phyloP scores from a whole-genome alignment of 2,329 filamentous ascomycete species.

The Laburnicola sp. region DNA sequence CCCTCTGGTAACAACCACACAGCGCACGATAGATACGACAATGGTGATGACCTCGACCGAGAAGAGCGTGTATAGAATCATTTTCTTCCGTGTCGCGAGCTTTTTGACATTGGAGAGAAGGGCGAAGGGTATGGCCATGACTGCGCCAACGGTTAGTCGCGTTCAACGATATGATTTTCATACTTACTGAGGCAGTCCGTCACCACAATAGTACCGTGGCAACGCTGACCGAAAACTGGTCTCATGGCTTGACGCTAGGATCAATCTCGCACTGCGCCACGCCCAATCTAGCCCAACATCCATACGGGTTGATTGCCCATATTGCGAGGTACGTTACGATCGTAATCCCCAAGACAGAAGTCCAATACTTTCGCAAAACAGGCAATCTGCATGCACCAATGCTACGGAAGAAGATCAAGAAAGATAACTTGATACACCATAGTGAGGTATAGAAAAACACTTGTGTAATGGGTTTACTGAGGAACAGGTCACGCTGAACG shows the following conservation, averaged over 20 bases:
- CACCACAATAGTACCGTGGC: background rate
- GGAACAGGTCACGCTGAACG: background rate
- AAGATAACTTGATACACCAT: background rate
- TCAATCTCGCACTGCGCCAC: background rate
- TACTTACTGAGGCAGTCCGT: background rate
- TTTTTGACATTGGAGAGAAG: background rate
- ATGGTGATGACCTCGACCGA: background rate
- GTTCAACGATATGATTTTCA: background rate
- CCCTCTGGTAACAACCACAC: background rate
- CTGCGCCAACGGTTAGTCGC: background rate
- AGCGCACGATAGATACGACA: background rate
- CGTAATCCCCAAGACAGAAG: background rate
- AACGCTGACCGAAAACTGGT: background rate
- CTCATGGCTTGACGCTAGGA: background rate
- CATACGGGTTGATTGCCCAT: background rate
- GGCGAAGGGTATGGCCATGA: background rate
- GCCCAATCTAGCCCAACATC: background rate
- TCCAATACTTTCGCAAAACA: too few species aligned
- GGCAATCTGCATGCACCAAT: background rate
- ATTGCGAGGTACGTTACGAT: background rate
- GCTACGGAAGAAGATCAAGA: background rate
- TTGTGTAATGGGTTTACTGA: background rate
- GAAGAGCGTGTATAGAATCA: background rate
- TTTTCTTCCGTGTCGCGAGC: background rate
- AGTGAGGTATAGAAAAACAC: background rate